phyloP scores from a whole-genome alignment of 345 rosid species.

The Eucalyptus polyanthemos region DNA sequence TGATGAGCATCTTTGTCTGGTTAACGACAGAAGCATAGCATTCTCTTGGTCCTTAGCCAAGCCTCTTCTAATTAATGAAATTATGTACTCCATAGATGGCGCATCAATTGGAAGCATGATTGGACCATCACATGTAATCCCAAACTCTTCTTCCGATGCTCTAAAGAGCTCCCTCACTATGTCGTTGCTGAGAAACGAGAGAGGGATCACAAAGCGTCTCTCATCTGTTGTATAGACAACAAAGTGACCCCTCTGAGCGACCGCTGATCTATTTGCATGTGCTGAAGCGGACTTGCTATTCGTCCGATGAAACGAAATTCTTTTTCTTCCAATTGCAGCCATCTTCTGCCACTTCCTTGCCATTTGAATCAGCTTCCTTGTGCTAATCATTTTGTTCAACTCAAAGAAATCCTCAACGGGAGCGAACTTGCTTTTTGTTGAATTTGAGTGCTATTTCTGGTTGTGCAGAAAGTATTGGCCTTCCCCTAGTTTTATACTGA shows the following conservation, averaged over 20 bases:
- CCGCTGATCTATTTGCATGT: background rate
- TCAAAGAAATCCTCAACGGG: background rate
- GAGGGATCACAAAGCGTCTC: background rate
- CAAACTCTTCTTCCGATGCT: conserved; percentile 1
- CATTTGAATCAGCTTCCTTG: background rate
- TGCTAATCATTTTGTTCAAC: background rate
- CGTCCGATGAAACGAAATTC: background rate
- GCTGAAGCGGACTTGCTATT: background rate
- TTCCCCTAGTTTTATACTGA: background rate
- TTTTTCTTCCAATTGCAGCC: background rate
- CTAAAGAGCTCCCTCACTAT: background rate
- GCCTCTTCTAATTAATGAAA: background rate
- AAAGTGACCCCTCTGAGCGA: conserved; percentile 6
- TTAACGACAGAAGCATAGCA: background rate
- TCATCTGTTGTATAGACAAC: conserved; percentile 2
- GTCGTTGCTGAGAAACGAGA: background rate
- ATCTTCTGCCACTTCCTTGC: conserved; percentile 5
- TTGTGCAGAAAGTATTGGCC: background rate
- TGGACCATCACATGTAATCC: background rate
- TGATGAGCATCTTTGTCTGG: background rate
- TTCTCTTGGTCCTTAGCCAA: conserved; percentile 14
- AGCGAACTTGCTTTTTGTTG: background rate
- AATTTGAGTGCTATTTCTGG: background rate
- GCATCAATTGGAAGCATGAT: background rate
- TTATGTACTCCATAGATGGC: conserved; percentile 3